Conservation (phyloP, 306 rosid genomes). For the Castanopsis chinensis region DNA sequence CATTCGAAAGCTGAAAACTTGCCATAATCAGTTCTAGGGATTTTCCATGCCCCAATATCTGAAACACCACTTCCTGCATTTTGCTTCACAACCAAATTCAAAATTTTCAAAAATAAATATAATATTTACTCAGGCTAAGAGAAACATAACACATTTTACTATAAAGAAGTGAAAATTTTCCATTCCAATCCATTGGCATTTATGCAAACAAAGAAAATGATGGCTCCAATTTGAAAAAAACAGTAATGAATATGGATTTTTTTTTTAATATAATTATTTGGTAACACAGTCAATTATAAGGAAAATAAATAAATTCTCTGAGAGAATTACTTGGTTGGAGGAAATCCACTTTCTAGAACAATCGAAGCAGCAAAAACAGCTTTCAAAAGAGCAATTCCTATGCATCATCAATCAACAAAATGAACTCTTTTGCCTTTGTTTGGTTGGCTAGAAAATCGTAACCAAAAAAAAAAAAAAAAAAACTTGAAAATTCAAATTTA, state of each 20-base stretch:
- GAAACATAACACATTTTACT: neutral
- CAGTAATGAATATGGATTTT: too few relatives aligned
- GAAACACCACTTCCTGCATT: slow-evolving; percentile 35
- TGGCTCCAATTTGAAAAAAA: neutral
- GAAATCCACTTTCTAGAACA: slow-evolving; percentile 42
- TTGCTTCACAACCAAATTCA: slow-evolving; percentile 32
- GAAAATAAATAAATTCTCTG: too few relatives aligned
- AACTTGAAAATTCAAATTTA: neutral
- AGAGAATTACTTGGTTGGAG: slow-evolving; percentile 48
- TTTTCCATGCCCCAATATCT: slow-evolving; percentile 38
- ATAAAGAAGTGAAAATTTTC: neutral
- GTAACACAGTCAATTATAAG: too few relatives aligned
- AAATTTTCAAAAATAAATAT: neutral
- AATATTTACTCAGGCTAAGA: neutral
- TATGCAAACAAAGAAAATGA: neutral
- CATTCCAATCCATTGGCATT: neutral
- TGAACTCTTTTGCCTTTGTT: neutral
- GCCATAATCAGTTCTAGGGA: slow-evolving; percentile 44
- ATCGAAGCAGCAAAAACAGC: slow-evolving; percentile 77
- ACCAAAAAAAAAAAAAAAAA: neutral
- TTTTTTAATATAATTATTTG: too few relatives aligned
- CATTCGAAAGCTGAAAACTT: slow-evolving; percentile 56
- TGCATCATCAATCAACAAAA: slow-evolving; percentile 8
- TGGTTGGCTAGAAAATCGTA: neutral
- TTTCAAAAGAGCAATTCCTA: slow-evolving; percentile 71